These are phyloP conservation scores for Piromyces sp. DNA, from an alignment of 192 early-diverging fungal genomes.

Conservation along the genomic window DNA sequence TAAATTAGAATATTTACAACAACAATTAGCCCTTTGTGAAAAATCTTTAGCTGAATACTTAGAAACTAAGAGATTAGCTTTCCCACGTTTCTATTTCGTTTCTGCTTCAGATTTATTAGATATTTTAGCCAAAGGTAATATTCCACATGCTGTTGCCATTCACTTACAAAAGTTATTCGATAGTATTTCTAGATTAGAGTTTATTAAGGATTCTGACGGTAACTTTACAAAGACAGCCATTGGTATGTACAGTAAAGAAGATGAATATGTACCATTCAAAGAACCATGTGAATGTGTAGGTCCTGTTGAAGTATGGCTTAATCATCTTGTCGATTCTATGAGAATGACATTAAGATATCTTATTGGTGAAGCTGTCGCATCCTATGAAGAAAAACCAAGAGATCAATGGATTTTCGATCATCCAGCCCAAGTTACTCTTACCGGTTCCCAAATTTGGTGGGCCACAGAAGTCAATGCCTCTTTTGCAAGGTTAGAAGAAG, in stretches of 20 bases:
- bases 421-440: conserved; percentile 42
- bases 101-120: conserved; percentile 42
- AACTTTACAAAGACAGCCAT: conserved; percentile 38
- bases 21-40: conserved; percentile 42
- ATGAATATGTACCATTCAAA: conserved; percentile 37
- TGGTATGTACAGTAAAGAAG: conserved; percentile 43
- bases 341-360: conserved; percentile 25
- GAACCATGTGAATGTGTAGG: conserved; percentile 41
- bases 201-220: conserved; percentile 16
- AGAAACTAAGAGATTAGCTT: conserved; percentile 43
- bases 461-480: conserved; percentile 49
- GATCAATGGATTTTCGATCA: conserved; percentile 56
- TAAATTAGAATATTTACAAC: conserved; percentile 28
- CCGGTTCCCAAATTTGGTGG: conserved; percentile 51
- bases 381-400: conserved; percentile 50
- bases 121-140: conserved; percentile 47
- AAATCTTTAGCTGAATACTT: conserved; percentile 47
- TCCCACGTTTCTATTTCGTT: conserved; percentile 49
- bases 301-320: conserved; percentile 46
- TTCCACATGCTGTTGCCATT: conserved; percentile 32
- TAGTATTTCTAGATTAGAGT: conserved; percentile 31
- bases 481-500: conserved; percentile 40
- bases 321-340: conserved; percentile 38
- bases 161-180: conserved; percentile 46
- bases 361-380: conserved; percentile 32